These are phyloP conservation scores for Peronospora belbahrii DNA, from an alignment of 352 stramenopile species.

Conservation along the genomic window DNA sequence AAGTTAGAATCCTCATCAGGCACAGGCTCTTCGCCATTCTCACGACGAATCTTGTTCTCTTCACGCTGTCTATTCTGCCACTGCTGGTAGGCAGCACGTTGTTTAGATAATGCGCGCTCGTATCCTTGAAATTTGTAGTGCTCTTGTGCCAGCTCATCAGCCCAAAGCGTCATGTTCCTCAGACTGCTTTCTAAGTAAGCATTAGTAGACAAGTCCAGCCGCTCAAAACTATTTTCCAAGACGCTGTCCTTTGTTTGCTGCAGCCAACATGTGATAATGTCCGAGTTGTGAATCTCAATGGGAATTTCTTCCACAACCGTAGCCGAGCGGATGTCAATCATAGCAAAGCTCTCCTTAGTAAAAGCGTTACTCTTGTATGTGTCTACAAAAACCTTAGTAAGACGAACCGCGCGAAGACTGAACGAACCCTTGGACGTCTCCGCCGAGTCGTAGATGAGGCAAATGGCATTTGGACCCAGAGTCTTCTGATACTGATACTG, in stretches of 20 bases:
- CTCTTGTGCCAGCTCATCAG: conserved; percentile 94
- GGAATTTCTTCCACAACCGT: conserved; percentile 95
- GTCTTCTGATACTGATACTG: conserved; percentile 97
- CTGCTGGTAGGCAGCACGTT: conserved; percentile 74
- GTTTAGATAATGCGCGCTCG: conserved; percentile 80
- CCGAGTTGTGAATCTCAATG: conserved; percentile 93
- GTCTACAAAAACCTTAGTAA: conserved; percentile 92
- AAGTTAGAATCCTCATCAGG: conserved; percentile 82
- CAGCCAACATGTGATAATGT: conserved; percentile 91
- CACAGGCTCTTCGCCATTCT: conserved; percentile 67
- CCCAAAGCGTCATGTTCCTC: conserved; percentile 96
- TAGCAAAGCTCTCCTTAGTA: conserved; percentile 81
- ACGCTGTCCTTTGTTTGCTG: conserved; percentile 74
- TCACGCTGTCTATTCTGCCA: conserved; percentile 83
- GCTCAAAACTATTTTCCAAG: conserved; percentile 87
- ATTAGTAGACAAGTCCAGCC: conserved; percentile 93
- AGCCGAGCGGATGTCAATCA: conserved; percentile 72
- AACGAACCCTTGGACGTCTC: conserved; percentile 93
- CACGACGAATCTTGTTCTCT: conserved; percentile 81
- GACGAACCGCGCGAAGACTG: conserved; percentile 92
- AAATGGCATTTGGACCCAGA: conserved; percentile 94
- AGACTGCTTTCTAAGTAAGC: conserved; percentile 96
- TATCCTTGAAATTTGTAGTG: conserved; percentile 91
- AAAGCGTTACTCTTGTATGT: conserved; percentile 83
- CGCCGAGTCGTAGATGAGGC: conserved; percentile 96